phyloP scores from a whole-genome alignment of 805 yeast genomes.

The Kazachstania kunashirensis region DNA sequence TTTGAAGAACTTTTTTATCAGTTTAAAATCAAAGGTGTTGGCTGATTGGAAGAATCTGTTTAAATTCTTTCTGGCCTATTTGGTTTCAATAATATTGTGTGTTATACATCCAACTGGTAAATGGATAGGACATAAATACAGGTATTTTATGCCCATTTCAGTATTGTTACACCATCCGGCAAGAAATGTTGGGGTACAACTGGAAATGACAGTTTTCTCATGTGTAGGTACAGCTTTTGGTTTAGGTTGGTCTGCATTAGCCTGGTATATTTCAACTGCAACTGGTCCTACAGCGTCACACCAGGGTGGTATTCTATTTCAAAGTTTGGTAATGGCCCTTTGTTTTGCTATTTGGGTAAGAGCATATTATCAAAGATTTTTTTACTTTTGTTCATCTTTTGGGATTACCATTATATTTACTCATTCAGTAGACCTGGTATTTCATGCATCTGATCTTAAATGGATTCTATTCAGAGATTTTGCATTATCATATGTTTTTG shows the following conservation, averaged over 20 bases:
- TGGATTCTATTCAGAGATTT: slow-evolving; percentile 35
- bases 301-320: slow-evolving; percentile 39
- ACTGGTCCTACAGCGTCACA: slow-evolving; percentile 34
- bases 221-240: slow-evolving; percentile 35
- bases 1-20: too few species aligned
- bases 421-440: slow-evolving; percentile 22
- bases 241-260: slow-evolving; percentile 37
- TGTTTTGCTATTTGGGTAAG: slow-evolving; percentile 34
- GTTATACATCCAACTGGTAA: slow-evolving; percentile 30
- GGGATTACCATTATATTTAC: slow-evolving; percentile 32
- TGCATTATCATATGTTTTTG: slow-evolving; percentile 38
- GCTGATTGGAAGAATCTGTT: slow-evolving; percentile 12
- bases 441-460: slow-evolving; percentile 12
- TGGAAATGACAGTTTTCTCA: slow-evolving; percentile 36
- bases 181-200: slow-evolving; percentile 37
- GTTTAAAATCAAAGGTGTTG: too few species aligned
- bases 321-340: slow-evolving; percentile 33
- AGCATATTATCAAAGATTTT: slow-evolving; percentile 33
- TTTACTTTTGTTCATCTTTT: slow-evolving; percentile 31
- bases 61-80: slow-evolving; percentile 34
- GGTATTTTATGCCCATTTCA: slow-evolving; percentile 36
- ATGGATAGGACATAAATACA: slow-evolving; percentile 35
- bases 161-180: slow-evolving; percentile 39
- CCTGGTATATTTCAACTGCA: slow-evolving; percentile 34
- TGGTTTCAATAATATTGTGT: slow-evolving; percentile 33